These are phyloP conservation scores for Aphanomyces astaci DNA, from an alignment of 352 stramenopile genomes.

Conservation along the genomic window DNA sequence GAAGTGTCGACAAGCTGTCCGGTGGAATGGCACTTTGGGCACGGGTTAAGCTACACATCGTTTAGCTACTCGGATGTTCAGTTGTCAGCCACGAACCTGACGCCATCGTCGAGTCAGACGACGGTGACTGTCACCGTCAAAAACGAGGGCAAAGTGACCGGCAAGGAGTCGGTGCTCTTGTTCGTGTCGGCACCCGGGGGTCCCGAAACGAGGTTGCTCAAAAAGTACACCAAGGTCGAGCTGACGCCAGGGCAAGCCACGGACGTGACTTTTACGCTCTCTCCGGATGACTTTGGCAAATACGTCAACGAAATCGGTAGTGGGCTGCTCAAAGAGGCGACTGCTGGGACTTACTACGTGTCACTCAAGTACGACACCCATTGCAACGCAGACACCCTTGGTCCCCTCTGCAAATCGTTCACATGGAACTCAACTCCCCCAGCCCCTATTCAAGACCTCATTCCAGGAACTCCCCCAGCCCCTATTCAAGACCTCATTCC, in stretches of 20 bases:
- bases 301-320: conserved; percentile 39
- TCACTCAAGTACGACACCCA: conserved; percentile 54
- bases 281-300: conserved; percentile 42
- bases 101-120: conserved; percentile 17
- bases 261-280: conserved; percentile 42
- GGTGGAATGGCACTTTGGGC: conserved; percentile 70
- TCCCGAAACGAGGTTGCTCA: conserved; percentile 33
- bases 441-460: too few species aligned
- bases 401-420: background rate
- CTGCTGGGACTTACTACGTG: conserved; percentile 49
- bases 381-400: background rate
- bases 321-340: conserved; percentile 33
- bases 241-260: conserved; percentile 28
- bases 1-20: conserved; percentile 27
- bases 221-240: conserved; percentile 41
- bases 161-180: conserved; percentile 39
- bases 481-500: too few species aligned
- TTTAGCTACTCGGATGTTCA: conserved; percentile 47
- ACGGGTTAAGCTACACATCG: conserved; percentile 59
- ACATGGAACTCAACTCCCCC: too few species aligned
- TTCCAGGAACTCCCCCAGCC: too few species aligned
- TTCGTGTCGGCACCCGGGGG: conserved; percentile 29
- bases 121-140: conserved; percentile 26
- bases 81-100: conserved; percentile 33
- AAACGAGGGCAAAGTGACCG: conserved; percentile 31